These are phyloP conservation scores for Pseudocercospora crystallina DNA, from an alignment of 2,329 filamentous ascomycete genomes.

Conservation along the genomic window DNA sequence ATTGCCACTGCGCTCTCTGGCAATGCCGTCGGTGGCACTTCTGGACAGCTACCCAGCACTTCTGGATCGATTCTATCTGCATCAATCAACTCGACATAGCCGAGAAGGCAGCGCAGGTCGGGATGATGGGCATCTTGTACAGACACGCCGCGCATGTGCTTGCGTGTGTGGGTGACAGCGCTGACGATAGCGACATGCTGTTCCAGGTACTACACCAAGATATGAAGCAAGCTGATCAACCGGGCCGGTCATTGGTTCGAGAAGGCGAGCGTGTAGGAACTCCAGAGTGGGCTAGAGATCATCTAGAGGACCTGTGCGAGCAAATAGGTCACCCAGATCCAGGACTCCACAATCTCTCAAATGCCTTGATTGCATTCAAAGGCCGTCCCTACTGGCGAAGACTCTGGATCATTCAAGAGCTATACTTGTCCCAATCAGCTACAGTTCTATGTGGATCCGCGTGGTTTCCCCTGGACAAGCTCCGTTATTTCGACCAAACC, in stretches of 20 bases:
- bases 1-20: neutral
- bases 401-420: constrained; percentile 3
- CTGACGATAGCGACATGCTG: constrained; percentile 1
- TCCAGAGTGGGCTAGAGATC: neutral
- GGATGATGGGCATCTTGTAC: constrained; percentile 10
- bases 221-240: too few species aligned
- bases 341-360: neutral
- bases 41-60: too few species aligned
- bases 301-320: too few species aligned
- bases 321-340: neutral
- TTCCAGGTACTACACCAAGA: neutral
- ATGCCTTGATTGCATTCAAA: neutral
- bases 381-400: neutral
- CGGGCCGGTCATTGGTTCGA: neutral
- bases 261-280: neutral
- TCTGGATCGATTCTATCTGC: constrained; percentile 16
- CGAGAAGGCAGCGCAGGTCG: constrained; percentile 9
- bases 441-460: constrained; percentile 2
- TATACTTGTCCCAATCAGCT: neutral
- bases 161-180: constrained; percentile 8
- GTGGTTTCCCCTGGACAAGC: neutral
- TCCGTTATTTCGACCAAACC: neutral
- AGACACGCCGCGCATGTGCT: constrained; percentile 1
- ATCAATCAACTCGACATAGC: constrained; percentile 11
- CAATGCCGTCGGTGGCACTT: too few species aligned